These are phyloP conservation scores for Phytophthora syringae DNA, from an alignment of 352 stramenopile genomes.

Conservation along the genomic window DNA sequence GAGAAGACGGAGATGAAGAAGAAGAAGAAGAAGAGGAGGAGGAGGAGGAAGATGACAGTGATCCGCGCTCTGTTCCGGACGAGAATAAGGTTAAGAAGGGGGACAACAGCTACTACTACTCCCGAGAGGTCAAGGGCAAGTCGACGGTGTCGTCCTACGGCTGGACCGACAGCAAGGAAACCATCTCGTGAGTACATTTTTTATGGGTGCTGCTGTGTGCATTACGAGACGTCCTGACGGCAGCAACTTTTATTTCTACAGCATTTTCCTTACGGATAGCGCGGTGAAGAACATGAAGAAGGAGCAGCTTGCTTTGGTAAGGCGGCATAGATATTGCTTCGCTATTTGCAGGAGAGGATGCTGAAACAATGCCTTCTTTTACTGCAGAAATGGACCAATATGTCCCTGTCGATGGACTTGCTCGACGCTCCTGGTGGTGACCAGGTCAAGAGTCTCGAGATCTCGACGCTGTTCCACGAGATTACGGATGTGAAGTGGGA, in stretches of 20 bases:
- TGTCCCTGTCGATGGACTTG: conserved; percentile 78
- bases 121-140: conserved; percentile 49
- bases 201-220: too few relatives aligned
- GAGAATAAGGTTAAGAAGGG: conserved; percentile 76
- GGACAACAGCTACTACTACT: conserved; percentile 89
- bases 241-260: conserved; percentile 34
- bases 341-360: background rate
- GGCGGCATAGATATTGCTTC: conserved; percentile 2
- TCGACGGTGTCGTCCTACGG: conserved; percentile 77
- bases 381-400: conserved; percentile 88
- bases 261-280: conserved; percentile 82
- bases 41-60: conserved; percentile 18
- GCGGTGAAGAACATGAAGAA: conserved; percentile 55
- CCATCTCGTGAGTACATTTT: conserved; percentile 58
- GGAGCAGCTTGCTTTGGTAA: conserved; percentile 71
- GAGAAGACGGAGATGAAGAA: conserved; percentile 2
- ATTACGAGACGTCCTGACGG: too few relatives aligned
- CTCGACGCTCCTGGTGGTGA: conserved; percentile 43
- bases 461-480: conserved; percentile 70
- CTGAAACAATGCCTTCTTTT: too few relatives aligned
- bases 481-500: conserved; percentile 76
- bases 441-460: conserved; percentile 70
- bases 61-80: too few relatives aligned
- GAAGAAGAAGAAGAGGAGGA: conserved; percentile 22
- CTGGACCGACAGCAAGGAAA: conserved; percentile 80